Evolutionary conservation across 129 eudicot species (phyloP), one percentile per base, ranked within the genome.

Genomic region (Flaveria brownii): DNA sequence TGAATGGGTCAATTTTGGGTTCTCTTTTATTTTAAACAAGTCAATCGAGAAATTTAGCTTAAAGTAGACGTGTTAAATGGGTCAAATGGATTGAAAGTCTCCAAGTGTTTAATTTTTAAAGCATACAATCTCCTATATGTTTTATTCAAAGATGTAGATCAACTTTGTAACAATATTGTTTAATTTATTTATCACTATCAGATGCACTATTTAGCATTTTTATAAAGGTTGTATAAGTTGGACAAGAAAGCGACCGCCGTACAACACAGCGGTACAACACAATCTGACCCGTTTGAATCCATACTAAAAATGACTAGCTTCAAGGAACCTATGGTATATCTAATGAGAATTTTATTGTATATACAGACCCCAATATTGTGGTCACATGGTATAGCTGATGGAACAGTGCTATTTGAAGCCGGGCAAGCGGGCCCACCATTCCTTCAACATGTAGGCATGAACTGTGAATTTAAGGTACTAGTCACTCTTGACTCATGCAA

Each of bases 361-460:
- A 25, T 62, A 78, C 88, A 91, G 99, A 91, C 99, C 4, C 96
- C 97, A 8, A 81, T 95, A 62, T 70, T 91, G 79, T 95, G 99
- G 97, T 87, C 90, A 23, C 97, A 95, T 85, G 96, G 97, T 36
- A 83, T 86, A 56, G 89, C 83, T 23, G 97, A 94, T 66, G 82
- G 85, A 70, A 91, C 97, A 14, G 98, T 91, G 16, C 68, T 94
- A 30, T 91, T 94, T 78, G 98, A 91, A 82, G 98, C 98, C 59
- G 98, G 98, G 57, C 93, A 94, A 82, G 97, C 88, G 2, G 98
- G 98, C 64, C 96, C 98, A n/a, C 90, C 96, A 12, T 91, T 94
- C 70, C 98, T 94, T 50, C 87, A 94, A 75, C 80, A 80, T 56
- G 85, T 86, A 36, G 98, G 93, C 62, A 28, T 87, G 22, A 88